Evolutionary conservation across 2,329 filamentous ascomycete species (phyloP), one percentile per base, ranked within the genome.

Genomic region (Exophiala lecanii-corni): DNA sequence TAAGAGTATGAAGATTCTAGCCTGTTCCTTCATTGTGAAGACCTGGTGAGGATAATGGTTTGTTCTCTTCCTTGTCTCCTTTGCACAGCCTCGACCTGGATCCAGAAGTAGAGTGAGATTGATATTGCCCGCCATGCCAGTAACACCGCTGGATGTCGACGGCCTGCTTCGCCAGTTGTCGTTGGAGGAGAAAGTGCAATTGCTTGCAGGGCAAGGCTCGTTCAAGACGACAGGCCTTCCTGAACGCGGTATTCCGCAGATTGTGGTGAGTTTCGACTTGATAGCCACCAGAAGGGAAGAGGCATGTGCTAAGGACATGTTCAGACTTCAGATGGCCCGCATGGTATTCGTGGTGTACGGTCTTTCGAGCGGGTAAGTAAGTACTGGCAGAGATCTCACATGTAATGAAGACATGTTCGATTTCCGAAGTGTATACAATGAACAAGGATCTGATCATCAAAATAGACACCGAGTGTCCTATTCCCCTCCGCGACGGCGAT

Each of bases 401-500:
- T n/a, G n/a, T n/a, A n/a, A n/a, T n/a, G n/a, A n/a, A n/a, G n/a
- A n/a, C n/a, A n/a, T n/a, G n/a, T n/a, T n/a, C n/a, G n/a, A n/a
- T n/a, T n/a, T n/a, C n/a, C n/a, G n/a, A n/a, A n/a, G n/a, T n/a
- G n/a, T n/a, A n/a, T n/a, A n/a, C n/a, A n/a, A n/a, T n/a, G n/a
- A n/a, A n/a, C n/a, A n/a, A n/a, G n/a, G n/a, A n/a, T n/a, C n/a
- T n/a, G n/a, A 26, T 26, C 23, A 6, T 26, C 7, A 26, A 6
- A 26, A 26, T 12, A 26, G 23, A 26, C 23, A 26, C 33, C 33
- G 6, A 7, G 13, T 12, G 33, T 18, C 13, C 19, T 15, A 15
- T 18, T 35, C 5, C 33, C 33, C 6, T 35, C 9, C 18, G 33
- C 13, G 4, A 19, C 9, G 10, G 33, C 33, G n/a, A 73, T 89